Conservation (phyloP, 495 filamentous ascomycete species). For the Aspergillus egyptiacus region DNA sequence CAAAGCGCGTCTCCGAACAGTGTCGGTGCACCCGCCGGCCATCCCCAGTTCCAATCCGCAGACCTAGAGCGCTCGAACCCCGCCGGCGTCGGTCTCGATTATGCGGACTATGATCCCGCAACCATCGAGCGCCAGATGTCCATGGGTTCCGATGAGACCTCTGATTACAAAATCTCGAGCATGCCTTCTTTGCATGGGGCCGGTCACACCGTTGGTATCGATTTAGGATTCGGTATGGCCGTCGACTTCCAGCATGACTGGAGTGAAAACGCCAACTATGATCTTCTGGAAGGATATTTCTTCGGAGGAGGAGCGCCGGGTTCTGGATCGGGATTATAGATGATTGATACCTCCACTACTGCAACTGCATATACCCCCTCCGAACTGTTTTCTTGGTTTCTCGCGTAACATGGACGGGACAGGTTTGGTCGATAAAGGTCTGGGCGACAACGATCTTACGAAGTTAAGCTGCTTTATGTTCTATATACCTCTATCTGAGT, state of each 20-base stretch:
- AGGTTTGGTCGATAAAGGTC: not conserved
- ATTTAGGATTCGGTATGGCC: slow-evolving; percentile 70
- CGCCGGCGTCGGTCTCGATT: slow-evolving; percentile 33
- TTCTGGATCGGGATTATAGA: slow-evolving; percentile 1
- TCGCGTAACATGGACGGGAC: not conserved
- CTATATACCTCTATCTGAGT: not conserved
- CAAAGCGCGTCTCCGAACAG: slow-evolving; percentile 35
- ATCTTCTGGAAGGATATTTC: slow-evolving; percentile 89
- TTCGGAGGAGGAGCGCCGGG: slow-evolving; percentile 51
- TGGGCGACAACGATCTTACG: slow-evolving; percentile 5
- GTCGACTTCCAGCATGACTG: slow-evolving; percentile 74
- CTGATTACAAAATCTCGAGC: slow-evolving; percentile 26
- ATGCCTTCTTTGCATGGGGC: slow-evolving; percentile 29
- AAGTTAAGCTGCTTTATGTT: not conserved
- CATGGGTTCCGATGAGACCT: slow-evolving; percentile 27
- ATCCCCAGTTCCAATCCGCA: slow-evolving; percentile 18
- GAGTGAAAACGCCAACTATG: slow-evolving; percentile 69
- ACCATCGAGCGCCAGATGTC: slow-evolving; percentile 23
- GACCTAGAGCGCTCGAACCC: slow-evolving; percentile 30
- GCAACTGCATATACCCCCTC: no score
- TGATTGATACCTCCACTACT: no score
- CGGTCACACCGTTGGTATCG: slow-evolving; percentile 50
- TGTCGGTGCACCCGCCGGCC: slow-evolving; percentile 18
- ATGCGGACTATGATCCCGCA: slow-evolving; percentile 34
- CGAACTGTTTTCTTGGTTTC: not conserved